Base-by-base conservation (phyloP, 2,329 filamentous ascomycete genomes). In the Rugonectria rugulosa region DNA sequence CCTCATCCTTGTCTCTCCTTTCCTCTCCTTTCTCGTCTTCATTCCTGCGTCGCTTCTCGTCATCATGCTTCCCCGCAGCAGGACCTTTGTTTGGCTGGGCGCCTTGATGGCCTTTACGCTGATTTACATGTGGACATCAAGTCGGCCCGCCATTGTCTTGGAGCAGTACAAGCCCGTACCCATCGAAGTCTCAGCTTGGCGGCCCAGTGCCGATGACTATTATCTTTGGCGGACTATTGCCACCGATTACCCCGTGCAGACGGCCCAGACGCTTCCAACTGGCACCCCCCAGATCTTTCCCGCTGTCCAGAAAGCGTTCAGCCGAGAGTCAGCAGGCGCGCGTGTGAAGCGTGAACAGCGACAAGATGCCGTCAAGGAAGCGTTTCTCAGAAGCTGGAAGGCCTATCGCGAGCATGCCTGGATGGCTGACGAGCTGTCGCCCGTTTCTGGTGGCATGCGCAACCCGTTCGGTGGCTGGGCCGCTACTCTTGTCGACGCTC, bases 391-490 rank as follows among this genome's bases (percentile, higher is more conserved):
- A 54, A 62, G 63, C 45, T 89, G 86, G 84, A 65, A 71, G 4
- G 81, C 80, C 21, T 90, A 90, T 72, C 86, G 80, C 66, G 77
- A 78, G 49, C 71, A 82, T 62, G 88, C 87, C 0, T 90, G 87
- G 86, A 79, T 81, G 64, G 78, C 81, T 42, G 87, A 90, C 68
- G 87, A 88, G 61, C 74, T 89, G 47, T 76, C 77, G 24, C 87
- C 87, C 4, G 63, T 89, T 9, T 79, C 79, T 14, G 84, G 79
- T 10, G 65, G 70, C 2, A 75, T 71, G 43, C 78, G 79, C 38
- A 80, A 88, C 62, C 81, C 83, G 27, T 88, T 88, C 71, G 84
- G 83, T 12, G 87, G 87, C 20, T 89, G 86, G 86, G 85, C 83
- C 6, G 86, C 86, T 5, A 89, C 86, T 6, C 73, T 89, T 53